Base-by-base conservation (phyloP, 2,329 filamentous ascomycete species). In the Biscogniauxia mediterranea region DNA sequence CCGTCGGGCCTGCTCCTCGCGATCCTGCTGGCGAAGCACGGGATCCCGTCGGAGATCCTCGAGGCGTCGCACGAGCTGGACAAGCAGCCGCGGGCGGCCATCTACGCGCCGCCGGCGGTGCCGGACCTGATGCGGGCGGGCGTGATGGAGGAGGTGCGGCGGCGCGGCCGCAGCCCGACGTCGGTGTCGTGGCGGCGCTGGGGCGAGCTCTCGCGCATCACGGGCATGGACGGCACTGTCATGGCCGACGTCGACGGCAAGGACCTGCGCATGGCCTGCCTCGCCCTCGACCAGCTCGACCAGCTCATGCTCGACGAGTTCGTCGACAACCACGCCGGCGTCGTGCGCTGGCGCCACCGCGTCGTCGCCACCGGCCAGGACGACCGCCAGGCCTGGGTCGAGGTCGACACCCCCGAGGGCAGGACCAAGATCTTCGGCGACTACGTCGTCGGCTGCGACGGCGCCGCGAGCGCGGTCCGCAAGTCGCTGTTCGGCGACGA, bases 11-110 rank as follows among this genome's bases (percentile, higher is more conserved):
- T 83, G 1, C 73, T 83, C 7, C 76, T 81, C n/a, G 78, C 76
- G 15, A 75, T 86, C 2, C 77, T 86, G 2, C 79, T 87, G 6
- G 78, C 82, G 20, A 80, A 81, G 65, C 77, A 81, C 57, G 77
- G 79, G 52, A 83, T 87, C 61, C 74, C 78, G 28, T 80, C 83
- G 52, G 80, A 80, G 23, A 76, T 87, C 21, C 76, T 89, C 57
- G 86, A 89, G 67, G 81, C 81, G 2, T 78, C 81, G 1, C 70
- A 78, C 25, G 76, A 81, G 58, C 77, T 88, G 53, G 84, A 87
- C 74, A 77, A 81, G 60, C 84, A 85, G 60, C 86, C 86, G 0
- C 83, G 86, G 26, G 86, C 86, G 15, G 83, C 85, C 2, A 84
- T 88, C 72, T 88, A 88, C 70, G 84, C 82, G 3, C 78, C 83